phyloP scores from a whole-genome alignment of 257 asterid species.

The Solanum chiquidenum region DNA sequence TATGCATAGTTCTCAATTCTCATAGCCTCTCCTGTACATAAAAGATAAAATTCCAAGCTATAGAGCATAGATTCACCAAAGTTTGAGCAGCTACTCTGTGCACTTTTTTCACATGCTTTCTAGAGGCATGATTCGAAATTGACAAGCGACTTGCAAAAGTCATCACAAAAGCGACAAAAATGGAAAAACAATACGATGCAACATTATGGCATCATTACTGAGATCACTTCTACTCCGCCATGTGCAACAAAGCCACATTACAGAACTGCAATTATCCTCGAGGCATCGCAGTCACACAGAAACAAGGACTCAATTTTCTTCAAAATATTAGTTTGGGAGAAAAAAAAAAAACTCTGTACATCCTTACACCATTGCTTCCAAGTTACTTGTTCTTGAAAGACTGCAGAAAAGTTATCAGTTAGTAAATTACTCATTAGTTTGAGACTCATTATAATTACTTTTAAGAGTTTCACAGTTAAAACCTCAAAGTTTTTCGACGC shows the following conservation, averaged over 20 bases:
- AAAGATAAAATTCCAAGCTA: neutral
- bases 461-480: neutral
- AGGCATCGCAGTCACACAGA: neutral
- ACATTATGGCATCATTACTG: neutral
- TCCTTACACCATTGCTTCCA: neutral
- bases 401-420: neutral
- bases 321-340: neutral
- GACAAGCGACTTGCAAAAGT: neutral
- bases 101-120: neutral
- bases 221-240: no score
- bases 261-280: neutral
- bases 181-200: neutral
- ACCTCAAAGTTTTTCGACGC: constrained; percentile 38
- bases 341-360: neutral
- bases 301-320: neutral
- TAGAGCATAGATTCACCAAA: neutral
- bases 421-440: neutral
- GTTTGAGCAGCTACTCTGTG: neutral
- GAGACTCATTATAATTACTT: neutral
- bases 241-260: neutral
- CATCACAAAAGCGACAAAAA: neutral
- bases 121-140: neutral
- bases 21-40: neutral
- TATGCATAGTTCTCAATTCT: neutral
- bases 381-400: neutral